A percentile compares a stretch with the other conserved stretches of the same genome.
phyloP scores from a whole-genome alignment of 192 early-diverging fungal genomes.

The Coemansia sp. region DNA sequence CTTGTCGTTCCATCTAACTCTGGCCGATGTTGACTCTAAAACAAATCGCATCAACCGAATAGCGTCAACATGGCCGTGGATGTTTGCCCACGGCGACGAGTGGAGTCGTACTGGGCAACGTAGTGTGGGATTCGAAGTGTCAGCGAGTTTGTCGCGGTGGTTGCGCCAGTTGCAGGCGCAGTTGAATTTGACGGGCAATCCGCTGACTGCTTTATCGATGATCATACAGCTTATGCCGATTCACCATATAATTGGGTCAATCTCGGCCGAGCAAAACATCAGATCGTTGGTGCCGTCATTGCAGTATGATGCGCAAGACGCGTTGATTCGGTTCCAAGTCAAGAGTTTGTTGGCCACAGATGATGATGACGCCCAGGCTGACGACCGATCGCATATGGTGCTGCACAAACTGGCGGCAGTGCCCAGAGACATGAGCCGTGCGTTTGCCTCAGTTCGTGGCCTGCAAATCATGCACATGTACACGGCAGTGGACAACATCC shows the following conservation, averaged over 20 bases:
- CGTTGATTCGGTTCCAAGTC: conserved; percentile 22
- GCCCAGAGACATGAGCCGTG: conserved; percentile 11
- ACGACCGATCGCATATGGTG: conserved; percentile 27
- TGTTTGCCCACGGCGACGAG: conserved; percentile 17
- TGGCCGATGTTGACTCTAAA: conserved; percentile 42
- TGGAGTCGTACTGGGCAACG: conserved; percentile 1
- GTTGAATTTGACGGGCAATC: conserved; percentile 43
- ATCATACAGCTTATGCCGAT: conserved; percentile 48
- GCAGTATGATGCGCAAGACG: conserved; percentile 13
- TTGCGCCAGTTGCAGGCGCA: conserved; percentile 44
- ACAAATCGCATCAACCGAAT: conserved; percentile 37
- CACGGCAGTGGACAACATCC: conserved; percentile 47
- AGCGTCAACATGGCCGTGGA: conserved; percentile 52
- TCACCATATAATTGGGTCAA: conserved; percentile 32
- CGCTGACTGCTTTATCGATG: conserved; percentile 30
- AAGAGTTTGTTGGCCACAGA: conserved; percentile 17
- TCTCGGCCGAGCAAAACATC: conserved; percentile 17
- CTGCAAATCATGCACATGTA: conserved; percentile 52
- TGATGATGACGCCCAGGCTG: background rate
- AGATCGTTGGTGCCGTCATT: conserved; percentile 22
- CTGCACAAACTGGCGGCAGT: conserved; percentile 22
- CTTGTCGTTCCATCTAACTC: conserved; percentile 43
- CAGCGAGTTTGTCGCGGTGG: conserved; percentile 46
- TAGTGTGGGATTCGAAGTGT: conserved; percentile 21
- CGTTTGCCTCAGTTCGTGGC: conserved; percentile 33